These are phyloP conservation scores for Dalbergia oliveri DNA, from an alignment of 306 rosid genomes.

Conservation along the genomic window DNA sequence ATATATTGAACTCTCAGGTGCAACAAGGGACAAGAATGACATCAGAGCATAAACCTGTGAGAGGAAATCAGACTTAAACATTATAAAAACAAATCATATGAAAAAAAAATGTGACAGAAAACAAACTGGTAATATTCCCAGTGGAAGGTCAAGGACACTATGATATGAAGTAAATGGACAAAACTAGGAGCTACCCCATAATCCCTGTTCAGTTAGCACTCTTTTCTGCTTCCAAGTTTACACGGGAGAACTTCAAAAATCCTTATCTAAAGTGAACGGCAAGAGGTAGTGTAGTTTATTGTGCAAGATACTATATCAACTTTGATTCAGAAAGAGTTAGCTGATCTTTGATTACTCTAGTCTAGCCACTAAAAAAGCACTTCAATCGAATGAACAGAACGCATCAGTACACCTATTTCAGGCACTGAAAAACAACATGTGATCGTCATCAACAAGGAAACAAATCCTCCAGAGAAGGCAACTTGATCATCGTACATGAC, in stretches of 20 bases:
- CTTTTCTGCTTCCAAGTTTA: not conserved
- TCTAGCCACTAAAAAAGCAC: constrained; percentile 9
- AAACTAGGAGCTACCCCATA: not conserved
- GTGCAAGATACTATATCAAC: constrained; percentile 8
- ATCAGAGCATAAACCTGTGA: constrained; percentile 88
- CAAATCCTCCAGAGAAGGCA: not conserved
- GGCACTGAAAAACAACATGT: not conserved
- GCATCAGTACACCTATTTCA: not conserved
- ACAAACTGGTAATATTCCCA: constrained; percentile 38
- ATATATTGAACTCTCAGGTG: constrained; percentile 79
- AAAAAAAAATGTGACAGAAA: constrained; percentile 1
- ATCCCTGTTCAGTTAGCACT: not conserved
- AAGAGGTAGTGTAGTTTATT: not conserved
- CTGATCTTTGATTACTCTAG: not conserved
- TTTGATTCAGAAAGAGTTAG: not conserved
- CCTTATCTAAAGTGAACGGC: not conserved
- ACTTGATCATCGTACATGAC: not conserved
- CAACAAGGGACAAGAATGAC: constrained; percentile 93
- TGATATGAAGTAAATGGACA: constrained; percentile 7
- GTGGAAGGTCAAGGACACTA: not conserved
- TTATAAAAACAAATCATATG: constrained; percentile 5
- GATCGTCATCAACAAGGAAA: no score
- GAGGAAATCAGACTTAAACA: constrained; percentile 22
- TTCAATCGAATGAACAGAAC: not conserved
- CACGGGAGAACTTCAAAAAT: constrained; percentile 18